These are phyloP conservation scores for Graphium sp. DNA, from an alignment of 2,329 filamentous ascomycete genomes.

Conservation along the genomic window DNA sequence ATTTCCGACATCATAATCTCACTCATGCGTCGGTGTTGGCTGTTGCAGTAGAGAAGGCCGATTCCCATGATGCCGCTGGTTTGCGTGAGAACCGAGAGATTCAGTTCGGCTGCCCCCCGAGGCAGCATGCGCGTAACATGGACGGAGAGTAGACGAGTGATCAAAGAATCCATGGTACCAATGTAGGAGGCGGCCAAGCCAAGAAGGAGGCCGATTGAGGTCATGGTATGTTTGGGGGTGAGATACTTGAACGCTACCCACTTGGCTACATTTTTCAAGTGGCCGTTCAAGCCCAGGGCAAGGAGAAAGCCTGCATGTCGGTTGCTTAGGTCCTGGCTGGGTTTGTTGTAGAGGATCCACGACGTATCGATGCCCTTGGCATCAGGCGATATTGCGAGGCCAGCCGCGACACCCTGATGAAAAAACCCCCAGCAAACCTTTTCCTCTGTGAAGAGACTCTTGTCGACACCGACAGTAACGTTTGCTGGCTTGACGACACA, in stretches of 20 bases:
- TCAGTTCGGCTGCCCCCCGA: slow-evolving; percentile 80
- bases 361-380: slow-evolving; percentile 94
- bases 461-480: slow-evolving; percentile 85
- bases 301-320: slow-evolving; percentile 90
- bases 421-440: slow-evolving; percentile 99
- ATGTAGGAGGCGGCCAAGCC: slow-evolving; percentile 87
- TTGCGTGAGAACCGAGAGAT: slow-evolving; percentile 81
- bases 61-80: slow-evolving; percentile 97
- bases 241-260: slow-evolving; percentile 99
- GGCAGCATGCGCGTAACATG: slow-evolving; percentile 93
- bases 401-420: slow-evolving; percentile 87
- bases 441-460: slow-evolving; percentile 75
- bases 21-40: slow-evolving; percentile 94
- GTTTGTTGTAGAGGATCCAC: slow-evolving; percentile 98
- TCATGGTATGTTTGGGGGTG: slow-evolving; percentile 99
- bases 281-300: slow-evolving; percentile 81
- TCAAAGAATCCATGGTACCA: slow-evolving; percentile 92
- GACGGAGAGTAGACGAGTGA: slow-evolving; percentile 83
- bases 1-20: slow-evolving; percentile 98
- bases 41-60: slow-evolving; percentile 82
- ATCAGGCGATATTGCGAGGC: slow-evolving; percentile 73
- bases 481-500: slow-evolving; percentile 86
- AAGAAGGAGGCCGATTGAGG: slow-evolving; percentile 84
- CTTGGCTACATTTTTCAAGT: slow-evolving; percentile 85
- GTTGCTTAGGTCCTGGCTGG: slow-evolving; percentile 70